phyloP scores from a whole-genome alignment of 2,329 filamentous ascomycete species.

The Herpomyces periplanetae region DNA sequence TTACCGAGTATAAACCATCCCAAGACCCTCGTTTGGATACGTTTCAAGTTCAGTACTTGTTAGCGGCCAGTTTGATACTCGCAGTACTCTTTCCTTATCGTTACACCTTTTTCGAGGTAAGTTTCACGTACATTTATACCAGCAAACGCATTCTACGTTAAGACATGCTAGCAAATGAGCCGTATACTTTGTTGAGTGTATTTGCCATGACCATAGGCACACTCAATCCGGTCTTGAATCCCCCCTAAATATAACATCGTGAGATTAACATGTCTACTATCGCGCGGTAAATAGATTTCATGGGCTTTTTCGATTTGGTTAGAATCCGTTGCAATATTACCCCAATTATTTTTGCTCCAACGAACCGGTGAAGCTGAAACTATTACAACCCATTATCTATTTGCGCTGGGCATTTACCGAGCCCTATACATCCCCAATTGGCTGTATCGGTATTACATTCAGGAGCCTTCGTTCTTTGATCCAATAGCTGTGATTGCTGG shows the following conservation, averaged over 20 bases:
- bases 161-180: constrained; percentile 1
- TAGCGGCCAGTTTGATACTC: constrained; percentile 36
- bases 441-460: constrained; percentile 62
- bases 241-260: too few species aligned
- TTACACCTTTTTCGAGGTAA: constrained; percentile 29
- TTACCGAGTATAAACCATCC: constrained; percentile 81
- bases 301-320: constrained; percentile 98
- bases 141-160: too few species aligned
- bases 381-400: constrained; percentile 94
- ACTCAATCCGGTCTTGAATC: too few species aligned
- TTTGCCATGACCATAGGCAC: constrained; percentile 4
- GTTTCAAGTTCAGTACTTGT: constrained; percentile 77
- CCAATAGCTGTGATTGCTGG: constrained; percentile 61
- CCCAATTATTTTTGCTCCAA: constrained; percentile 92
- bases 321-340: constrained; percentile 76
- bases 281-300: constrained; percentile 27
- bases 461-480: constrained; percentile 31
- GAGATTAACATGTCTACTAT: too few species aligned
- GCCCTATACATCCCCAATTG: constrained; percentile 95
- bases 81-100: constrained; percentile 49
- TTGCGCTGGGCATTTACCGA: constrained; percentile 60
- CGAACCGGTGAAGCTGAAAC: constrained; percentile 90
- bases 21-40: constrained; percentile 91
- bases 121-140: constrained; percentile 1
- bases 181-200: not conserved